Base-by-base conservation (phyloP, 805 yeast genomes). In the Vanderwaltozyma yarrowii region DNA sequence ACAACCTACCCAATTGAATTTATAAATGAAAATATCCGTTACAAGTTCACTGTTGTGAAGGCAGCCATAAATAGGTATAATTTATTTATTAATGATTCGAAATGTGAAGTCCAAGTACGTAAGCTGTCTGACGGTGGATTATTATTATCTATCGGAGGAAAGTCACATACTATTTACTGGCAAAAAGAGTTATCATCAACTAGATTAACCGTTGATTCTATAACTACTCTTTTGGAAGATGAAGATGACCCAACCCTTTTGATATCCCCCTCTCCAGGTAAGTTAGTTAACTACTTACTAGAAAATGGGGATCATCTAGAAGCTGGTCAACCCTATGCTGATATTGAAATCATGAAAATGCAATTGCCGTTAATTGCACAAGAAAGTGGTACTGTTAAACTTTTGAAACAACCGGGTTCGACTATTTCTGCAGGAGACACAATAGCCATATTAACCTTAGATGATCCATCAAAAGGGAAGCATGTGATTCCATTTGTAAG, bases 261-360 rank as follows among this genome's bases (percentile, higher is more conserved):
- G 57, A 79, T 97, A 68, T 85, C 98, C 24, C 98, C 98, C 31
- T 92, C 97, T 20, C 99, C 98, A 39, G 99, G 99, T 70, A 92
- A 92, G 67, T 73, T 92, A 49, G 95, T 89, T 45, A 85, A 85
- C 59, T 92, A 78, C 60, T 69, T 92, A 50, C 94, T 92, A 45
- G 97, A 92, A 57, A 81, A 80, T 51, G 98, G 98, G 49, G 97
- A 88, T 47, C 97, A 89, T 56, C 74, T 92, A 51, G 65, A 64
- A 36, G 78, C 92, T 44, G 97, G 97, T 44, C 94, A 89, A 66
- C 78, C 96, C 31, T 94, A 76, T 57, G 98, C 98, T 31, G 98
- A 92, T 67, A 95, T 92, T 40, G 99, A 92, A 67, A 97, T 92
- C 50, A 92, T 92, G 99, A 92, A 92, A 66, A 92, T 92, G 98